Evolutionary conservation across 179 eudicot species (phyloP), one percentile per base, ranked within the genome.

Genomic region (Spergularia azorica): DNA sequence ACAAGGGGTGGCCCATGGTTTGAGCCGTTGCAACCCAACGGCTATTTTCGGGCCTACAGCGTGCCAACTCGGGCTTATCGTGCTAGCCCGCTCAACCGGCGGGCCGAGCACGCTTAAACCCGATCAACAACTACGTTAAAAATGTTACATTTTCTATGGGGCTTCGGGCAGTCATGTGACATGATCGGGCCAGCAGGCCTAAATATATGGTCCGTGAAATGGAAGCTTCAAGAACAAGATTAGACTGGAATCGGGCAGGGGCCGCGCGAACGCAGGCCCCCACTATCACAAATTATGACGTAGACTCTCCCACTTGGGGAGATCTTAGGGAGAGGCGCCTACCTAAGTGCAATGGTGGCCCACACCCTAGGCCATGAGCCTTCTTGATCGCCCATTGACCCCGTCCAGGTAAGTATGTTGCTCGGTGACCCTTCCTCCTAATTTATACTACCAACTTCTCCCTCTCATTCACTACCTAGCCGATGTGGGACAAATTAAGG

Each of bases 181-280:
- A n/a, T 26, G 0, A 26, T 78, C 57, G 59, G 46, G 63, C 54
- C 82, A 63, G 69, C 43, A 59, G 0, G 32, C 0, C 63, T 74
- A 51, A 73, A 75, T 70, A 74, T 75, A 79, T 79, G 70, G 26
- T 51, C 78, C 36, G 82, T 79, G 61, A 79, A 70, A 74, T 2
- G 39, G 39, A 36, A 36, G 39, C 39, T 36, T 36, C 39, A 36
- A 3, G 39, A 36, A 46, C 50, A 4, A 17, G 17, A 59, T 18
- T 57, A 7, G 1, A 59, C 36, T 59, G 32, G 50, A 46, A 3
- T 4, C 38, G 67, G 38, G 26, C 36, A 76, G 70, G 68, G 70
- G 75, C 85, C 78, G 85, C 85, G 83, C 86, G 83, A 81, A 86
- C 89, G 85, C 89, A 83, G 83, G 86, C 88, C 86, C 86, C 85